These are phyloP conservation scores for Phaffomyces thermotolerans DNA, from an alignment of 805 yeast species.

Conservation along the genomic window DNA sequence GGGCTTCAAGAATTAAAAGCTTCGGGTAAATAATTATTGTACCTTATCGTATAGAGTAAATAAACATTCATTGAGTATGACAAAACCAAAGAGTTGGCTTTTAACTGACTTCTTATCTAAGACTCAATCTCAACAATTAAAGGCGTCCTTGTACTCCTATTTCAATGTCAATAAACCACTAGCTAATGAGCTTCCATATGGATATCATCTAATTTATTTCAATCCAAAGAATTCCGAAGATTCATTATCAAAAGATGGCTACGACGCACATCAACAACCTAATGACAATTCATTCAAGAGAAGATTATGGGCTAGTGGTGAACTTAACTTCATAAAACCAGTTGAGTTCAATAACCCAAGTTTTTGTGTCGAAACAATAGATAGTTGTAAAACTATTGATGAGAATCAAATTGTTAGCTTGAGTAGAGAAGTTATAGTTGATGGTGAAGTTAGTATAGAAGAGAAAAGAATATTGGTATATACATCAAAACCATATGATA, in stretches of 20 bases:
- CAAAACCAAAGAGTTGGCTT: conserved; percentile 15
- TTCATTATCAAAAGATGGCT: conserved; percentile 63
- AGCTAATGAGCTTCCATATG: conserved; percentile 30
- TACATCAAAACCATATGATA: conserved; percentile 32
- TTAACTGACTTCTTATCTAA: conserved; percentile 14
- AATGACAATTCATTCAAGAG: conserved; percentile 33
- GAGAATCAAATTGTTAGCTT: conserved; percentile 47
- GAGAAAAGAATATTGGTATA: conserved; percentile 62
- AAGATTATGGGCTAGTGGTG: conserved; percentile 79
- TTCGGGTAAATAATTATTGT: no score
- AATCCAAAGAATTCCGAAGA: conserved; percentile 48
- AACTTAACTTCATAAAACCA: conserved; percentile 35
- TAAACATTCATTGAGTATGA: background rate
- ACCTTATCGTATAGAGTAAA: no score
- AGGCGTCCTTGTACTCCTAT: conserved; percentile 19
- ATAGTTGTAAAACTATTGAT: conserved; percentile 30
- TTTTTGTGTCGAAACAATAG: conserved; percentile 47
- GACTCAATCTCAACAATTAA: conserved; percentile 18
- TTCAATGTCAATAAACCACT: conserved; percentile 19
- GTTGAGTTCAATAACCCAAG: conserved; percentile 32
- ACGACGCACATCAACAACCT: conserved; percentile 56
- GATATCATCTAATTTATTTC: conserved; percentile 62
- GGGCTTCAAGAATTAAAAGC: no score
- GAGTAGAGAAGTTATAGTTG: conserved; percentile 37
- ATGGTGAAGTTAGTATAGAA: conserved; percentile 24